Conservation (phyloP, 1,139 yeast genomes). For the Magnusiomyces ingens region DNA sequence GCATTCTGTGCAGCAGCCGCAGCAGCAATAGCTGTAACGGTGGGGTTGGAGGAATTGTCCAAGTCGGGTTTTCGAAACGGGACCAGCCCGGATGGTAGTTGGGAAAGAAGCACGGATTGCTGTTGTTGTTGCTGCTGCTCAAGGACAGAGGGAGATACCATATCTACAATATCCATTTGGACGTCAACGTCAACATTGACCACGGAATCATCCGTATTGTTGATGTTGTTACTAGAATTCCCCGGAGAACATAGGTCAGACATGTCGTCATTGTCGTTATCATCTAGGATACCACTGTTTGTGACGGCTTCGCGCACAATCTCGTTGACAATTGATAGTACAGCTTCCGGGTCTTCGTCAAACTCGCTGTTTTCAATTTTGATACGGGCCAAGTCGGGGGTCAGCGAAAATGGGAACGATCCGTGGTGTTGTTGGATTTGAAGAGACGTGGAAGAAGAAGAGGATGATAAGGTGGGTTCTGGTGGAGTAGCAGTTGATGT, state of each 20-base stretch:
- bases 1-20: no score
- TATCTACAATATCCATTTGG: neutral
- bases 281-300: neutral
- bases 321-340: neutral
- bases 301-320: neutral
- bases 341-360: neutral
- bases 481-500: conserved; percentile 9
- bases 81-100: no score
- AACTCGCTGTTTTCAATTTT: neutral
- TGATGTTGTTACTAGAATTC: no score
- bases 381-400: neutral
- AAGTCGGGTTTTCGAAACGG: no score
- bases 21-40: no score
- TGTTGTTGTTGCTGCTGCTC: no score
- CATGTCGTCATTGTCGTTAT: neutral
- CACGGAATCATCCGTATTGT: no score
- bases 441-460: neutral
- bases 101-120: no score
- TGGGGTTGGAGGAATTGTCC: no score
- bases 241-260: no score
- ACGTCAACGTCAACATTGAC: neutral
- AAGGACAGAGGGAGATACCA: no score
- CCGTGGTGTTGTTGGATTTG: neutral
- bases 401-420: neutral
- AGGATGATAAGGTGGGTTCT: conserved; percentile 7